Evolutionary conservation across 208 protist genomes (phyloP).

Genomic region (Sergeia podlipaevii): DNA sequence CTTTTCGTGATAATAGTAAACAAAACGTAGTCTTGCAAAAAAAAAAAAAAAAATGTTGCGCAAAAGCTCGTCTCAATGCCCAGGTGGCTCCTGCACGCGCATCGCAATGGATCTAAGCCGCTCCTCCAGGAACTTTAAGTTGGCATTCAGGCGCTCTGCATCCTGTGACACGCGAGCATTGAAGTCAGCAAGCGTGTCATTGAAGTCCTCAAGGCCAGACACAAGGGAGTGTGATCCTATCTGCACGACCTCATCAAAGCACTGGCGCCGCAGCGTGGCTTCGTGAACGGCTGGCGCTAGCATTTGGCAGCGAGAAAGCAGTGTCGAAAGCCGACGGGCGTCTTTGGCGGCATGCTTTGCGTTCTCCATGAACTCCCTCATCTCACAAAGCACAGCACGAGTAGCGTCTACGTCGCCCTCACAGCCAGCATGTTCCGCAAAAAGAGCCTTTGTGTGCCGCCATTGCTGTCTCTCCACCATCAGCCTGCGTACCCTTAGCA

Average conservation of each 20-base stretch:
- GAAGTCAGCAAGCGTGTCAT: conserved; percentile 2
- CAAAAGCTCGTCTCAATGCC: not conserved
- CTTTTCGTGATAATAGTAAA: not conserved
- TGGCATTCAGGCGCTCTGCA: not conserved
- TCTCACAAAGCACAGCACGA: too few species aligned
- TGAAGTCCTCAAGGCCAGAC: conserved; percentile 11
- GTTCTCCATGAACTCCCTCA: too few species aligned
- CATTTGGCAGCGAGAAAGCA: conserved; percentile 13
- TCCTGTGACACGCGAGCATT: too few species aligned
- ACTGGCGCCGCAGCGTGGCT: conserved; percentile 9
- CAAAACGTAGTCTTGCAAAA: not conserved
- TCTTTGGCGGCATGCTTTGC: conserved; percentile 14
- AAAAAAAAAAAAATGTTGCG: not conserved
- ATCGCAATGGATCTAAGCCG: not conserved
- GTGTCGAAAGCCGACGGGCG: conserved; percentile 7
- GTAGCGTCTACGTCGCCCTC: too few species aligned
- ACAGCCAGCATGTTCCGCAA: too few species aligned
- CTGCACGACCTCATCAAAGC: conserved; percentile 6
- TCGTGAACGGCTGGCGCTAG: conserved; percentile 19
- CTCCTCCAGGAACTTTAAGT: not conserved
- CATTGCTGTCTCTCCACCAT: too few species aligned
- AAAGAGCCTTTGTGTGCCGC: too few species aligned
- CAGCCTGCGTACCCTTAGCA: conserved; percentile 10
- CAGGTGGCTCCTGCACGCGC: not conserved
- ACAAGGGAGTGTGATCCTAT: conserved; percentile 9